A percentile compares a stretch with the other conserved stretches of the same genome.
Evolutionary conservation across 176 grass and related monocot genomes (phyloP).

Genomic region (Phragmites australis): DNA sequence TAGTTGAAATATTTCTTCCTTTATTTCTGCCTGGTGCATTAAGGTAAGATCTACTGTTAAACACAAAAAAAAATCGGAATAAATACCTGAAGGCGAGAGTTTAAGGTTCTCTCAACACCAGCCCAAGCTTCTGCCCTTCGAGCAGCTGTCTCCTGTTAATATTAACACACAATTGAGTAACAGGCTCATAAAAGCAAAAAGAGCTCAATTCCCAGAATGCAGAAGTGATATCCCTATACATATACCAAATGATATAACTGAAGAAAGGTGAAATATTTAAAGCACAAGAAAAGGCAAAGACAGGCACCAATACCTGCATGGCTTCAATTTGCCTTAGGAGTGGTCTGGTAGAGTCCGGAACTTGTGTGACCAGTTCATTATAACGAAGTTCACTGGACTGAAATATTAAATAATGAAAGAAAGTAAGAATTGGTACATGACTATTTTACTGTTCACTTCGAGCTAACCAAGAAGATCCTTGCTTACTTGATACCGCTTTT

Average conservation of each 20-base stretch:
- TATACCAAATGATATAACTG: slow-evolving; percentile 14
- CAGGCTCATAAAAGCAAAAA: neutral
- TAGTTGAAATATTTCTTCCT: slow-evolving; percentile 4
- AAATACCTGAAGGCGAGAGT: slow-evolving; percentile 91
- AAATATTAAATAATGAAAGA: slow-evolving; percentile 35
- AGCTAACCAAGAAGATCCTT: slow-evolving; percentile 22
- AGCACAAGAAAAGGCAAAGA: slow-evolving; percentile 16
- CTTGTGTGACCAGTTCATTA: slow-evolving; percentile 96
- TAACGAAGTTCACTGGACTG: slow-evolving; percentile 95
- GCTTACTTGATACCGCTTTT: slow-evolving; percentile 94
- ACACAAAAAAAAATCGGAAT: slow-evolving; percentile 13
- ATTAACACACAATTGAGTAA: slow-evolving; percentile 37
- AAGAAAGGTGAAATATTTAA: neutral
- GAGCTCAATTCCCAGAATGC: slow-evolving; percentile 1
- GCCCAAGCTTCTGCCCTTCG: slow-evolving; percentile 92
- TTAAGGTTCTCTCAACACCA: slow-evolving; percentile 89
- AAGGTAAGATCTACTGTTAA: slow-evolving; percentile 20
- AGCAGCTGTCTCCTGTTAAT: slow-evolving; percentile 81
- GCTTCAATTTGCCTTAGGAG: slow-evolving; percentile 99
- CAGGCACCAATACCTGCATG: slow-evolving; percentile 76
- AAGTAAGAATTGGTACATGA: neutral
- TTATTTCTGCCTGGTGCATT: slow-evolving; percentile 14
- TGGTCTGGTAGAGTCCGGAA: slow-evolving; percentile 95
- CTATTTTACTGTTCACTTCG: slow-evolving; percentile 24
- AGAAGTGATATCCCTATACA: neutral